Percentiles rank a stretch among this genome's conserved stretches.
These are phyloP conservation scores for Hypoxylon sp. DNA, from an alignment of 2,329 filamentous ascomycete genomes.

Conservation along the genomic window DNA sequence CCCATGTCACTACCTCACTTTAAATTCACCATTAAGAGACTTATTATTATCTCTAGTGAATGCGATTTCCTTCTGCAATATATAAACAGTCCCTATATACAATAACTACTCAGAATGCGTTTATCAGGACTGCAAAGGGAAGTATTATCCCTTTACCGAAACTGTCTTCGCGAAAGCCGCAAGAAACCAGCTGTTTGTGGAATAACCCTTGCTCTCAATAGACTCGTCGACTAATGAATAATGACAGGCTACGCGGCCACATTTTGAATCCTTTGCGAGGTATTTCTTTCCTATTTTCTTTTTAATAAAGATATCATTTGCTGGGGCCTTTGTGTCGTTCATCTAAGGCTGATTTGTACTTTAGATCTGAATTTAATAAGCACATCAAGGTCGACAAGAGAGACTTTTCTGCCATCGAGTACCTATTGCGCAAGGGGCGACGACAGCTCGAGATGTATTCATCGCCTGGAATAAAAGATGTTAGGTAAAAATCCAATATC, in stretches of 20 bases:
- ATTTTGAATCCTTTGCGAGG: constrained; percentile 77
- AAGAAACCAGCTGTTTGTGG: constrained; percentile 80
- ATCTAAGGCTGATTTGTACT: constrained; percentile 29
- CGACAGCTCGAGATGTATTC: constrained; percentile 87
- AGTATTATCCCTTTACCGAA: constrained; percentile 87
- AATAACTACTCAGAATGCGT: constrained; percentile 58
- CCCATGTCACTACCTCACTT: not conserved
- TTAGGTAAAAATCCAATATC: constrained; percentile 59
- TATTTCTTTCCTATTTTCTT: constrained; percentile 54
- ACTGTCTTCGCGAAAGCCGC: constrained; percentile 84
- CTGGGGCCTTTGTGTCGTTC: not conserved
- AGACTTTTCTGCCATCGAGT: constrained; percentile 89
- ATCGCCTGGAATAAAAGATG: constrained; percentile 84
- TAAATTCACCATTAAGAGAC: not conserved
- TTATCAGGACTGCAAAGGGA: constrained; percentile 92
- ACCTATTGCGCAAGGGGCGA: constrained; percentile 83
- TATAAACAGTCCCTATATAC: not conserved
- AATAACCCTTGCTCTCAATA: not conserved
- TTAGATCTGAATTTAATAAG: constrained; percentile 82
- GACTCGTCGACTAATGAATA: constrained; percentile 19
- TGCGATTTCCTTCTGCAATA: not conserved
- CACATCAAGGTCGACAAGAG: constrained; percentile 80
- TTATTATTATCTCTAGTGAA: not conserved
- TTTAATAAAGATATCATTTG: too few species aligned
- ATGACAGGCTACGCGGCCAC: constrained; percentile 67